Evolutionary conservation across 331 rosid genomes (phyloP).

Genomic region (Arachis monticola): DNA sequence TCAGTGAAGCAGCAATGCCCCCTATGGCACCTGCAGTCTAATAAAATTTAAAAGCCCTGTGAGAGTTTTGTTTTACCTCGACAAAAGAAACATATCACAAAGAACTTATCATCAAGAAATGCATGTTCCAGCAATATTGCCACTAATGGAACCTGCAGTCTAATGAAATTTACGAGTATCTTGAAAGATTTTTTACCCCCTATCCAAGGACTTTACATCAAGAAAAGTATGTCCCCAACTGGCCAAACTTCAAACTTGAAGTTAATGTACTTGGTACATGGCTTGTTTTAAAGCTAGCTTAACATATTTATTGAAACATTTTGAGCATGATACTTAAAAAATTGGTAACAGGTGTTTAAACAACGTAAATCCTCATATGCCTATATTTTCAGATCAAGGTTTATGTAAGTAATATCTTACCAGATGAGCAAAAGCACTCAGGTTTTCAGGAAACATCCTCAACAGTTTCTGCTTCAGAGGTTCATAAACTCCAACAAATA

Average conservation of each 20-base stretch:
- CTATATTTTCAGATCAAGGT: constrained; percentile 16
- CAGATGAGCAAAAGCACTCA: constrained; percentile 84
- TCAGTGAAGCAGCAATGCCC: constrained; percentile 89
- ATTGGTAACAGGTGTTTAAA: constrained; percentile 10
- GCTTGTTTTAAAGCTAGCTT: constrained; percentile 28
- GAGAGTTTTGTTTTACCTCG: too few relatives aligned
- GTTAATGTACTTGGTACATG: constrained; percentile 1
- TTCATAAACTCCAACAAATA: constrained; percentile 92
- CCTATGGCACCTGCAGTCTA: constrained; percentile 98
- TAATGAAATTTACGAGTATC: constrained; percentile 49
- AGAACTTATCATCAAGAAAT: too few relatives aligned
- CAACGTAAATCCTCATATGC: constrained; percentile 13
- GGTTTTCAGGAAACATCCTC: constrained; percentile 74
- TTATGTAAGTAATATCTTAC: constrained; percentile 60
- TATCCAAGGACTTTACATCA: neutral
- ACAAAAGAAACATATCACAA: too few relatives aligned
- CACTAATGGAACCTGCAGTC: constrained; percentile 97
- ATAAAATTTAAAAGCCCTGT: constrained; percentile 43
- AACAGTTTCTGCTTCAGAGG: constrained; percentile 86
- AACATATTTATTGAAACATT: constrained; percentile 1
- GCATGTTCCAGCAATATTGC: constrained; percentile 62
- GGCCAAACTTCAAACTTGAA: constrained; percentile 27
- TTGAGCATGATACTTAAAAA: constrained; percentile 2
- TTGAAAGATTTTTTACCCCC: constrained; percentile 16
- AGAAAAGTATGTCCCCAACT: constrained; percentile 25